A percentile compares a stretch with the other conserved stretches of the same genome.
Evolutionary conservation across 441 rosid genomes (phyloP).

Genomic region (Aquilaria agallochum): DNA sequence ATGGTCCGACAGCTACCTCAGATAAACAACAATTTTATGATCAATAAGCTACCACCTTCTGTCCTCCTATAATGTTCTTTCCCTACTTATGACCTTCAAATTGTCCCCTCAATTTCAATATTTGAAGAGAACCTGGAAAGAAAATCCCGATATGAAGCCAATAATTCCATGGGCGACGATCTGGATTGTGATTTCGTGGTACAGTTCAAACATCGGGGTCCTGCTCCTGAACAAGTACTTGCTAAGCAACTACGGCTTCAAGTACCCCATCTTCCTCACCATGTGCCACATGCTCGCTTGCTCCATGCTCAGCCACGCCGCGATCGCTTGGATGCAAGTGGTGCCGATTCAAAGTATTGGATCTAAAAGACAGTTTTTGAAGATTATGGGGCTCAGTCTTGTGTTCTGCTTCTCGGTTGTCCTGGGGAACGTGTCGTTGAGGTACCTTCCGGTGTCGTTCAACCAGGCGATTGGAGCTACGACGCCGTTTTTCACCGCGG

Average conservation of each 20-base stretch:
- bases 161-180: conserved; percentile 18
- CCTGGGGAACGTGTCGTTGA: conserved; percentile 22
- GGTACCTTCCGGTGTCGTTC: conserved; percentile 30
- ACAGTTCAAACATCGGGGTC: conserved; percentile 28
- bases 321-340: conserved; percentile 21
- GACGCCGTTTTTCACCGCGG: conserved; percentile 25
- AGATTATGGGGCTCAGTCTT: conserved; percentile 17
- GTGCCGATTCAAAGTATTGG: conserved; percentile 26
- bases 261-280: conserved; percentile 30
- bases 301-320: conserved; percentile 24
- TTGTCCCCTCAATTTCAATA: too few relatives aligned
- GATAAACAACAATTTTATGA: too few relatives aligned
- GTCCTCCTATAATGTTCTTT: too few relatives aligned
- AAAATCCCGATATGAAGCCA: conserved; percentile 7
- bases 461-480: conserved; percentile 30
- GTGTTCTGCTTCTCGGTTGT: conserved; percentile 27
- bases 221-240: conserved; percentile 28
- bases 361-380: conserved; percentile 22
- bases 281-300: conserved; percentile 34
- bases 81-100: too few relatives aligned
- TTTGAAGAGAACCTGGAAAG: too few relatives aligned
- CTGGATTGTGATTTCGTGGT: conserved; percentile 28
- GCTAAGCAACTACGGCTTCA: conserved; percentile 30
- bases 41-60: too few relatives aligned
- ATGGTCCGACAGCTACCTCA: too few relatives aligned